A percentile compares a stretch with the other conserved stretches of the same genome.
Conservation (phyloP, 371 early-diverging fungal genomes). For the Cladochytrium tenue region DNA sequence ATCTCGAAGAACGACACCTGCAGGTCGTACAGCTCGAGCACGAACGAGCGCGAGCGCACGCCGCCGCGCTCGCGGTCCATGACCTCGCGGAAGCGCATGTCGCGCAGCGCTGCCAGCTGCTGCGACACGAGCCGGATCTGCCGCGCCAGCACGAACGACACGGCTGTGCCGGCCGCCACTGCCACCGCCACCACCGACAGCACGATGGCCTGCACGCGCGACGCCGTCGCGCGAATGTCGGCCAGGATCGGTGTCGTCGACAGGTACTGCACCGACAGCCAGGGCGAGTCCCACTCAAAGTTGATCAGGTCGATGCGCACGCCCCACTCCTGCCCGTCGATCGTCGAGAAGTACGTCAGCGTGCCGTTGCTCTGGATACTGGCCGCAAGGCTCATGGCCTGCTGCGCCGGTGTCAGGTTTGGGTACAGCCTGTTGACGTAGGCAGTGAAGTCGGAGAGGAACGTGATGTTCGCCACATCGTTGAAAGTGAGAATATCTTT, state of each 20-base stretch:
- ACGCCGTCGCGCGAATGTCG: neutral
- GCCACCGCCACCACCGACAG: neutral
- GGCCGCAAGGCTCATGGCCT: neutral
- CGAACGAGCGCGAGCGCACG: constrained; percentile 6
- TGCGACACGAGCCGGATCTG: neutral
- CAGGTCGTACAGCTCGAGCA: constrained; percentile 11
- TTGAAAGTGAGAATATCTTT: neutral
- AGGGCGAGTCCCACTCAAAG: neutral
- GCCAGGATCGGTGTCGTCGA: neutral
- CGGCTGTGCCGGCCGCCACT: neutral
- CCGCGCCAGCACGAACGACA: neutral
- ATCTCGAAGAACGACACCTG: constrained; percentile 15
- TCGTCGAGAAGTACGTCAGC: neutral
- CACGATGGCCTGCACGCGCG: neutral
- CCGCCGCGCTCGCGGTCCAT: constrained; percentile 6
- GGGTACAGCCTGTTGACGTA: neutral
- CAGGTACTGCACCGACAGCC: neutral
- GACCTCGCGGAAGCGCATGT: constrained; percentile 11
- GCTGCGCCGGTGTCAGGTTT: neutral
- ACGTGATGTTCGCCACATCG: neutral
- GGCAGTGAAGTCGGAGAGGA: neutral
- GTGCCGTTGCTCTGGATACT: neutral
- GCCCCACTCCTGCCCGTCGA: neutral
- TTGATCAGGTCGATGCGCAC: neutral
- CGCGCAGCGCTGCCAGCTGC: constrained; percentile 10